Percentiles rank a stretch among this genome's conserved stretches.
These are phyloP conservation scores for Rauvolfia tetraphylla DNA, from an alignment of 257 asterid species.

Conservation along the genomic window DNA sequence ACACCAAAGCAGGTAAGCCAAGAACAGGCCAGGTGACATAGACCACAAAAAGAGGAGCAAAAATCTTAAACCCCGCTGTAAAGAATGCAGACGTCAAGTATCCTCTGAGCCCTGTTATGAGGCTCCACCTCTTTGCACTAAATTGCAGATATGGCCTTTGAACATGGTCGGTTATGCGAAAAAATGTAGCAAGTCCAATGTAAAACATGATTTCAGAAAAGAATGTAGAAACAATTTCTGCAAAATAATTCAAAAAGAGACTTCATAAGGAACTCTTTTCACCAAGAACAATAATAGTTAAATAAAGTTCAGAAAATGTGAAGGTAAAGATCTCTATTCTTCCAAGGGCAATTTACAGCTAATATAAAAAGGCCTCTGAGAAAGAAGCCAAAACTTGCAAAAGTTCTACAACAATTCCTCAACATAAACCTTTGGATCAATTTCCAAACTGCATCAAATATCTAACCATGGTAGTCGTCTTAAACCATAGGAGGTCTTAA, in stretches of 20 bases:
- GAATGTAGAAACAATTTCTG: conserved; percentile 62
- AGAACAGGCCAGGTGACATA: conserved; percentile 79
- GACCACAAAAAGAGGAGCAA: conserved; percentile 64
- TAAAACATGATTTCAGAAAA: conserved; percentile 62
- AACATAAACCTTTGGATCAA: background rate
- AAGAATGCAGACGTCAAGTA: conserved; percentile 59
- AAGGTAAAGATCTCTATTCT: background rate
- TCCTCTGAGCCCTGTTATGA: conserved; percentile 86
- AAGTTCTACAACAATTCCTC: background rate
- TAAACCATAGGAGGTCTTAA: background rate
- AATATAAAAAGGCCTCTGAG: background rate
- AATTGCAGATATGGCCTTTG: conserved; percentile 90
- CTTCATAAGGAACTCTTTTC: conserved; percentile 1
- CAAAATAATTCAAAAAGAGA: conserved; percentile 29
- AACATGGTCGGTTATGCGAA: conserved; percentile 48
- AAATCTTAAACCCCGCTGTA: conserved; percentile 64
- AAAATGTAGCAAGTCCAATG: conserved; percentile 66
- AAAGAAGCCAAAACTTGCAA: background rate
- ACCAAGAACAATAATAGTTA: conserved; percentile 2
- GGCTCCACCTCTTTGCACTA: conserved; percentile 91
- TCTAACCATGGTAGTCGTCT: background rate
- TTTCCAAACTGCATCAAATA: background rate
- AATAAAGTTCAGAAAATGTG: background rate
- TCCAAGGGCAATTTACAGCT: background rate
- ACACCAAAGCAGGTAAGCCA: conserved; percentile 60